Evolutionary conservation across 1,284 basidiomycete genomes (phyloP), one percentile per base, ranked within the genome.

Genomic region (Cutaneotrichosporon sp.): DNA sequence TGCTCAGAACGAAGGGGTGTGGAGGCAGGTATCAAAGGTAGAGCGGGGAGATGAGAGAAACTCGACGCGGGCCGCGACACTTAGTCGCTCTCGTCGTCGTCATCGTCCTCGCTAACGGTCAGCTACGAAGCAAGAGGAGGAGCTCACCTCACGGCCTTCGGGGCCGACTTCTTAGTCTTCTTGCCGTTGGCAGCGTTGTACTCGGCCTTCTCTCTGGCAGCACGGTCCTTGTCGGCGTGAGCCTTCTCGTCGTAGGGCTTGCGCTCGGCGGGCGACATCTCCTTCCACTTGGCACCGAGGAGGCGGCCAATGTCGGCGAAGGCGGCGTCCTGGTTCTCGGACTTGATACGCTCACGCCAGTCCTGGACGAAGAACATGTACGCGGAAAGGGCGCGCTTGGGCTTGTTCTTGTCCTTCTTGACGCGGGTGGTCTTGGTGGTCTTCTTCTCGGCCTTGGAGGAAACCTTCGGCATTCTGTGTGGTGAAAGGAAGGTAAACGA

Each of bases 281-380:
- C 89, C 85, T 93, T 93, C 91, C 91, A 94, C 81, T 90, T 92
- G 66, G 88, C 88, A 65, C 91, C 91, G 65, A 94, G 86, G 58
- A 93, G 84, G 79, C 91, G 92, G 72, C 91, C 91, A 63, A 93
- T 85, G 78, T 93, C 91, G 89, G 94, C 94, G 77, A 97, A 97
- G 65, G 89, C 86, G 46, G 92, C 94, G 66, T 94, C 91, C 62
- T 93, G 92, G 85, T 97, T 97, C 84, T 96, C 95, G 63, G 86
- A 76, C 87, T 95, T 96, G 86, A 97, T 91, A 76, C 89, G 88
- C 82, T 96, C 91, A 78, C 94, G 87, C 89, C 91, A 91, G 82
- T 95, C 94, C 81, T 94, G 91, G 75, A 88, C 89, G 86, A 97
- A 97, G 89, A 95, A 95, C 94, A 98, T 97, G 85, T 97, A 98